phyloP scores from a whole-genome alignment of 495 filamentous ascomycete genomes.

The Podospora pseudoanserina region DNA sequence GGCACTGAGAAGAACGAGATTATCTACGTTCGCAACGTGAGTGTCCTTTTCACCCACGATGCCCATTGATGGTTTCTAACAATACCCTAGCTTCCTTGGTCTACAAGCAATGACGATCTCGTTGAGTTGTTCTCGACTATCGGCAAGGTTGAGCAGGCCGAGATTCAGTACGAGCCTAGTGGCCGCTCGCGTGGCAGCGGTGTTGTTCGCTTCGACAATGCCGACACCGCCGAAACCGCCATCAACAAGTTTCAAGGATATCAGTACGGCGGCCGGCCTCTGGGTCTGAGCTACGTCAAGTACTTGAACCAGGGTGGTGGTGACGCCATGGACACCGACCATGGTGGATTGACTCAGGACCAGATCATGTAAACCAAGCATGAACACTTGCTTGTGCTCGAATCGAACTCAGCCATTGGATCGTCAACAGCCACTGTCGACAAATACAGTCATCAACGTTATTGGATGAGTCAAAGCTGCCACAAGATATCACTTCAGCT shows the following conservation, averaged over 20 bases:
- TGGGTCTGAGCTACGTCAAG: slow-evolving; percentile 88
- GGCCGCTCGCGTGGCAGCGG: slow-evolving; percentile 92
- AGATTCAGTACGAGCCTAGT: slow-evolving; percentile 97
- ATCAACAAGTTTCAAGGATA: slow-evolving; percentile 98
- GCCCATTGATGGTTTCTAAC: slow-evolving; percentile 21
- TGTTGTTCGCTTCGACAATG: slow-evolving; percentile 85
- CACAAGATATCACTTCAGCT: not conserved
- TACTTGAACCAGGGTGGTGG: slow-evolving; percentile 66
- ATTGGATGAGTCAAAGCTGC: not conserved
- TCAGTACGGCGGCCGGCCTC: slow-evolving; percentile 91
- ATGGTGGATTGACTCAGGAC: slow-evolving; percentile 79
- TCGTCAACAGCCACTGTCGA: slow-evolving; percentile 22
- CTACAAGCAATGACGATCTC: slow-evolving; percentile 95
- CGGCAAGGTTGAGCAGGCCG: slow-evolving; percentile 93
- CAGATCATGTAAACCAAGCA: slow-evolving; percentile 76
- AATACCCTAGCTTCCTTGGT: slow-evolving; percentile 80
- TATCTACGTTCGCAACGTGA: slow-evolving; percentile 97
- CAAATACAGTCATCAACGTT: not conserved
- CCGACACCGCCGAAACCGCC: slow-evolving; percentile 83
- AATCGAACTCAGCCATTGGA: not conserved
- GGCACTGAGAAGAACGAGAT: slow-evolving; percentile 77
- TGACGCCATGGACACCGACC: slow-evolving; percentile 81
- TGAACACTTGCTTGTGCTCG: not conserved
- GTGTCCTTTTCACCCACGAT: slow-evolving; percentile 32
- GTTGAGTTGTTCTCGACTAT: slow-evolving; percentile 96